Base-by-base conservation (phyloP, 2,329 filamentous ascomycete species). In the Fusarium longipes region DNA sequence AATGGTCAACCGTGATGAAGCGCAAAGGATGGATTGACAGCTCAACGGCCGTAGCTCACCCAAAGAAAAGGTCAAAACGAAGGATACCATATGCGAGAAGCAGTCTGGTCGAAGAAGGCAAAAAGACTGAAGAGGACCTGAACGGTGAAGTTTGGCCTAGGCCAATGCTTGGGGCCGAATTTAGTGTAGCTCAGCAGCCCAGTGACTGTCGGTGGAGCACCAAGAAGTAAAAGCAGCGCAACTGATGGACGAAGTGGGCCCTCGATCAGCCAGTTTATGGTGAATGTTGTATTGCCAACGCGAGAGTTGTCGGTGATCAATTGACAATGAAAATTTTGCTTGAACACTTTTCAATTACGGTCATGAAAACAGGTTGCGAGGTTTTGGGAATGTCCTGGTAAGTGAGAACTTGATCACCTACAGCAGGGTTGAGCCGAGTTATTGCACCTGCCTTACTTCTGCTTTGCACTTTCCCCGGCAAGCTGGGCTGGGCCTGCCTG, bases 141-240 rank as follows among this genome's bases (percentile, higher is more conserved):
- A 66, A 72, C 70, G 68, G 67, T 72, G 70, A 69, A 73, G 64
- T 73, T 71, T 73, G 68, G 64, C 61, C 67, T 70, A 56, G 70
- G 57, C 68, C 64, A 32, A 39, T 54, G 44, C 55, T 29, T 73
- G 68, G 70, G 63, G 58, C 68, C 68, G 59, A 67, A 73, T 71
- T 66, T 59, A 68, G 64, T 68, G 72, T 63, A 63, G 55, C 56
- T 63, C 64, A 38, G 49, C 64, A 49, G n/a, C n/a, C n/a, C 39
- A 53, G 36, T 35, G 36, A 69, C 67, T 60, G 56, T 40, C 33
- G 39, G 58, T 44, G 48, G 63, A 64, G 54, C 24, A 43, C 35
- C 60, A 40, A 55, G 43, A 57, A 55, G 36, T 22, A 48, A 35
- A 57, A 50, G 49, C 49, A 63, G 50, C 43, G 35, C 58, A 42